Conservation (phyloP, 1,139 yeast genomes). For the Eremothecium gossypii region DNA sequence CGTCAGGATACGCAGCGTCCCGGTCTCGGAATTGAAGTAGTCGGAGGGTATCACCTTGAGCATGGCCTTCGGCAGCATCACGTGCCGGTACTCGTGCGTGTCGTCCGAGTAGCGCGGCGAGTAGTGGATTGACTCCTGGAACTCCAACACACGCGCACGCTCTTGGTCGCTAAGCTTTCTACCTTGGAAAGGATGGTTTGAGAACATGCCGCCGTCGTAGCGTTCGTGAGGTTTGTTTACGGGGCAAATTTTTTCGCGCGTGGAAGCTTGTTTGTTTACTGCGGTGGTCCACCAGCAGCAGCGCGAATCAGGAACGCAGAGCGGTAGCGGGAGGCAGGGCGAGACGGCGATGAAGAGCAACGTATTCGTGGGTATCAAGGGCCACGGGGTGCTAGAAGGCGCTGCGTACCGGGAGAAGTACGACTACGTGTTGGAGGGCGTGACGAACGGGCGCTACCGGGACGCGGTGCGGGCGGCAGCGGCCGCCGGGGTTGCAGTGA, state of each 20-base stretch:
- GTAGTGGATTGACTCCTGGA: conserved; percentile 89
- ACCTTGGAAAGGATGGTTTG: conserved; percentile 29
- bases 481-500: conserved; percentile 28
- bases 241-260: too few species aligned
- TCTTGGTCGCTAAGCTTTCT: conserved; percentile 77
- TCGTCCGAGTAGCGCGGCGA: conserved; percentile 90
- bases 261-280: too few species aligned
- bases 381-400: conserved; percentile 8
- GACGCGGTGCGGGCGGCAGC: conserved; percentile 33
- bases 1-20: conserved; percentile 77
- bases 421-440: conserved; percentile 35
- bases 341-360: conserved; percentile 22
- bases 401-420: conserved; percentile 19
- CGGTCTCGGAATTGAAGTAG: conserved; percentile 90
- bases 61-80: conserved; percentile 94
- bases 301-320: neutral
- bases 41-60: conserved; percentile 92
- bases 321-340: too few species aligned
- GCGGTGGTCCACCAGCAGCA: neutral
- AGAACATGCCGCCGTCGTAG: conserved; percentile 1
- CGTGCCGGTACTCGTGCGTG: conserved; percentile 84
- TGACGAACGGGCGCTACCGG: conserved; percentile 37
- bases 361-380: conserved; percentile 30
- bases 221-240: too few species aligned
- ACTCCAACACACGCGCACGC: conserved; percentile 78